phyloP scores from a whole-genome alignment of 306 rosid species.

The Fragaria ananassa region DNA sequence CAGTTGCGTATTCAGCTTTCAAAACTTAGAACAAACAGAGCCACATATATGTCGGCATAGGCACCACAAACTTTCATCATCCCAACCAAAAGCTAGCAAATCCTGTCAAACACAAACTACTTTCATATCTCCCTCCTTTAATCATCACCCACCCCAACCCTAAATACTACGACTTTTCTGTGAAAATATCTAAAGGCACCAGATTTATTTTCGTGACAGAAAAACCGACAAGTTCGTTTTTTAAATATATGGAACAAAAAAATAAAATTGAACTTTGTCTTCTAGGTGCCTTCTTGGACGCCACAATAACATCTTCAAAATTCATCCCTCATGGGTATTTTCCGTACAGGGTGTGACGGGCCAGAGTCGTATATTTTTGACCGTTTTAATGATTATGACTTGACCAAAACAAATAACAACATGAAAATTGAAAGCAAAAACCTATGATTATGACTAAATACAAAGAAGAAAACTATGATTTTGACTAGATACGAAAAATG shows the following conservation, averaged over 20 bases:
- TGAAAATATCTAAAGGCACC: neutral
- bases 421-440: neutral
- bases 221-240: neutral
- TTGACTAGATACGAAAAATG: too few relatives aligned
- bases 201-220: constrained; percentile 8
- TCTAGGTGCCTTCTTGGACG: constrained; percentile 42
- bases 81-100: constrained; percentile 37
- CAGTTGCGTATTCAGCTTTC: constrained; percentile 5
- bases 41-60: constrained; percentile 41
- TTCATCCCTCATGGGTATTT: constrained; percentile 17
- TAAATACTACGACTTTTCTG: neutral
- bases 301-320: constrained; percentile 32
- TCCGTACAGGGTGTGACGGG: constrained; percentile 35
- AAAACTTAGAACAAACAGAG: constrained; percentile 21
- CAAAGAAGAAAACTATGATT: neutral
- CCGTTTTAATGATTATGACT: neutral
- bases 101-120: constrained; percentile 33
- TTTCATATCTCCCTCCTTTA: constrained; percentile 25
- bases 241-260: neutral
- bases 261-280: constrained; percentile 26
- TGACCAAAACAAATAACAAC: neutral
- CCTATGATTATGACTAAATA: neutral
- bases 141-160: constrained; percentile 28
- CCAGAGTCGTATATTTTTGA: constrained; percentile 10
- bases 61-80: constrained; percentile 44